Conservation (phyloP, 2,329 filamentous ascomycete species). For the Phyllosticta ampelicida region DNA sequence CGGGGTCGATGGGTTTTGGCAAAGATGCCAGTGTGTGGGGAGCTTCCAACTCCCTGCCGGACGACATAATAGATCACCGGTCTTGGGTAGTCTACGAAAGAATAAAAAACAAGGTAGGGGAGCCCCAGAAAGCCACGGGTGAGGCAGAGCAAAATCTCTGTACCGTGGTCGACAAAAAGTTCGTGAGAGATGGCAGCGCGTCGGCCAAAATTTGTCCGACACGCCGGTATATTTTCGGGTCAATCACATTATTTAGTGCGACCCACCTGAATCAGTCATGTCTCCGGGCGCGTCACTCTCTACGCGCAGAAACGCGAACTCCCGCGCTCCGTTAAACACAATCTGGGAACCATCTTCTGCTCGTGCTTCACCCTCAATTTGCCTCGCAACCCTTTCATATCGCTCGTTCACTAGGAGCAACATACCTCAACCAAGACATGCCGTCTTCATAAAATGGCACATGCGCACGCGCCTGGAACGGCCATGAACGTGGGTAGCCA, state of each 20-base stretch:
- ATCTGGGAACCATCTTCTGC: neutral
- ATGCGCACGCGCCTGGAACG: constrained; percentile 21
- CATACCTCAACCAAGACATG: neutral
- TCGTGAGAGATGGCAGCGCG: constrained; percentile 8
- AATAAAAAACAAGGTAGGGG: too few species aligned
- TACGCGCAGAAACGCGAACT: neutral
- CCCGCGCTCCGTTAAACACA: neutral
- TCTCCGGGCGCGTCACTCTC: neutral
- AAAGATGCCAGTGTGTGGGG: constrained; percentile 34
- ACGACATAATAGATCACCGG: constrained; percentile 26
- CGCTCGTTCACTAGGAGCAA: neutral
- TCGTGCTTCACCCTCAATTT: too few species aligned
- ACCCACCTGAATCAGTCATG: neutral
- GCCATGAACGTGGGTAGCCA: constrained; percentile 28
- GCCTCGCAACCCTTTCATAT: neutral
- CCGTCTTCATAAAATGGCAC: constrained; percentile 23
- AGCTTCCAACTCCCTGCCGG: constrained; percentile 24
- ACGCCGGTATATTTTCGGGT: neutral
- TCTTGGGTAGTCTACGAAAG: constrained; percentile 11
- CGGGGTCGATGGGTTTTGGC: constrained; percentile 31
- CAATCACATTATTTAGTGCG: neutral
- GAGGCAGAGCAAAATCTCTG: neutral
- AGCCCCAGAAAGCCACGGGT: neutral
- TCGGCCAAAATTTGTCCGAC: constrained; percentile 8
- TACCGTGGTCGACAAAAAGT: constrained; percentile 9